Base-by-base conservation (phyloP, 108 stramenopile genomes). In the Schizochytrium sp. region DNA sequence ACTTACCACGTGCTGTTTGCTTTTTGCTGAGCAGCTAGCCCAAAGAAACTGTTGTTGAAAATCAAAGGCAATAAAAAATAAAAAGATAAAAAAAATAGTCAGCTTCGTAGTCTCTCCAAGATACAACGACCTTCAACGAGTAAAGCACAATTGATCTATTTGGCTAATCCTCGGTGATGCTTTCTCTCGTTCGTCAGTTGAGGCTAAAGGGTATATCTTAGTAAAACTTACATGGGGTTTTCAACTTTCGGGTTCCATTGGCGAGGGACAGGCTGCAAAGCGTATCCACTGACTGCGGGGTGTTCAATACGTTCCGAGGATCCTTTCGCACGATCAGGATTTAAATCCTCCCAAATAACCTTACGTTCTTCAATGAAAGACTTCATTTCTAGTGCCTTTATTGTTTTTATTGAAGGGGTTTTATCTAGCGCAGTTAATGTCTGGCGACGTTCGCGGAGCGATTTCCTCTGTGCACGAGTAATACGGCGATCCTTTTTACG, bases 1-100 rank as follows among this genome's bases (percentile, higher is more conserved):
- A 69, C 64, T 69, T 69, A 83, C 50, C 13, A 55, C 10, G 76
- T 83, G 76, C 53, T 17, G 13, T 83, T 55, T 46, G 76, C 76
- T 28, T 55, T 55, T 49, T 55, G 76, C 47, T 83, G 76, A 5
- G 19, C 76, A 53, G 38, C 50, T 5, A 2, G 55, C 15, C 76
- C 76, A 55, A 83, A 83, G 28, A 47, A 83, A 38, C 64, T 69
- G 59, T 60, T 28, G 28, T 28, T 28, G 28, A 60, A 60, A 60
- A 60, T n/a, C 19, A 60, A 60, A 60, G 0, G 59, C 17, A 60
- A 60, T 1, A 2, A 60, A 60, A 28, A 28, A 28, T 28, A 28
- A 28, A 28, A 28, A 28, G 28, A 28, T 28, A 28, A 28, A 28
- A 28, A 28, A 28, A 28, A 28, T 28, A 28, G 28, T 28, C 28